Base-by-base conservation (phyloP, 2,329 filamentous ascomycete genomes). In the Fusarium musae region DNA sequence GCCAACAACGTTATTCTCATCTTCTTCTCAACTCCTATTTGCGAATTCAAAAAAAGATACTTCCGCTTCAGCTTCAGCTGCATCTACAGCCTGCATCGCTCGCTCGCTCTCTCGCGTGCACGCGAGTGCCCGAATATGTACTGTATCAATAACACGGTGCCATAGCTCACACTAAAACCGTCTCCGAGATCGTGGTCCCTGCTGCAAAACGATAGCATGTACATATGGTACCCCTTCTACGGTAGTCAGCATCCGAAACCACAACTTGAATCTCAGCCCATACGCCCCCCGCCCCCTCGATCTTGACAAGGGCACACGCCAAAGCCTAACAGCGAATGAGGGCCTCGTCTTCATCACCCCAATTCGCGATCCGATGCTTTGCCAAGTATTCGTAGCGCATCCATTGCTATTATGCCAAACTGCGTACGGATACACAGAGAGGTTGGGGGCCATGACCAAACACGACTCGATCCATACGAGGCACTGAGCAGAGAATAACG, bases 211-310 rank as follows among this genome's bases (percentile, higher is more conserved):
- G 43, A 50, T 61, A 40, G 50, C 23, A 36, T 36, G n/a, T 36
- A 52, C n/a, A 17, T 39, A 53, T 30, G 50, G 50, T 26, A 50
- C 71, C 63, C 72, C 59, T 74, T 74, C 65, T 40, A 62, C 72
- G 69, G 71, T 69, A 72, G 71, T 66, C 74, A 75, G 44, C 54
- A 67, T 61, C 65, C 70, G 63, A 75, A 66, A 74, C 75, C 72
- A 75, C 72, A 78, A 53, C 76, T 78, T 69, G 69, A 78, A 76
- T 77, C 76, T 78, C 75, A 78, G 76, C 72, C 76, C 76, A 78
- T 69, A 77, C 69, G 58, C 69, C 47, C 66, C 65, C 69, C 67
- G 59, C 61, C 70, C 63, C 67, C 59, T 66, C 73, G 73, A 75
- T 74, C 73, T 75, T 69, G 70, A 78, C 73, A 70, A 74, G 74